Evolutionary conservation across 2,329 filamentous ascomycete genomes (phyloP).

Genomic region (Fusarium coicis): DNA sequence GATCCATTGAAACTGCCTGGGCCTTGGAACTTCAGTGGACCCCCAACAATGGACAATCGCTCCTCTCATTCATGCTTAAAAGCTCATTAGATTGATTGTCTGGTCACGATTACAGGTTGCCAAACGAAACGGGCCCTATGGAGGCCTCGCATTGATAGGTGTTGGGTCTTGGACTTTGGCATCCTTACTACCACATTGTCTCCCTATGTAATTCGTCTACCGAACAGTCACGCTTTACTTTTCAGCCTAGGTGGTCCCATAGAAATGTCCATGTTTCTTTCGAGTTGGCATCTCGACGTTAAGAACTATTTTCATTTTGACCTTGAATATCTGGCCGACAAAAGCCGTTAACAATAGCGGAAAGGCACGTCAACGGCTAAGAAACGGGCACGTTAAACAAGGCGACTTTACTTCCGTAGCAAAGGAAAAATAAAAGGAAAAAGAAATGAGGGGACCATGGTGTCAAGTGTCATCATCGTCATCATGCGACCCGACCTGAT

Average conservation of each 20-base stretch:
- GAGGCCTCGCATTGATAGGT: not conserved
- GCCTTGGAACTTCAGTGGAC: constrained; percentile 26
- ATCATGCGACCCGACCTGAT: constrained; percentile 27
- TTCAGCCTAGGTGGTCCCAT: not conserved
- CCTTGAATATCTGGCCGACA: constrained; percentile 8
- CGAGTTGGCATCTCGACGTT: not conserved
- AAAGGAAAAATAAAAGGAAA: constrained; percentile 10
- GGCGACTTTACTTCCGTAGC: not conserved
- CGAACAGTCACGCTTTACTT: not conserved
- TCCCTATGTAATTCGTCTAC: not conserved
- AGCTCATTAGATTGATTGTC: not conserved
- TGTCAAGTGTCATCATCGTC: constrained; percentile 40
- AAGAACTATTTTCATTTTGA: not conserved
- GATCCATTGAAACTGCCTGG: constrained; percentile 7
- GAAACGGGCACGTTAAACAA: constrained; percentile 1
- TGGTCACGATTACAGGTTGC: not conserved
- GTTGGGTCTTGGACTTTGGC: not conserved
- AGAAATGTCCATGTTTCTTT: not conserved
- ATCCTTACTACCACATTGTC: not conserved
- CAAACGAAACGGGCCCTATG: constrained; percentile 3
- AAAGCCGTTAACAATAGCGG: constrained; percentile 14
- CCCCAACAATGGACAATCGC: not conserved
- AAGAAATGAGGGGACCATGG: constrained; percentile 21
- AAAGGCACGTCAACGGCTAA: constrained; percentile 31
- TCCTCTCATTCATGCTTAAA: constrained; percentile 26